These are phyloP conservation scores for Penicillium sp. DNA, from an alignment of 2,329 filamentous ascomycete genomes.

Conservation along the genomic window DNA sequence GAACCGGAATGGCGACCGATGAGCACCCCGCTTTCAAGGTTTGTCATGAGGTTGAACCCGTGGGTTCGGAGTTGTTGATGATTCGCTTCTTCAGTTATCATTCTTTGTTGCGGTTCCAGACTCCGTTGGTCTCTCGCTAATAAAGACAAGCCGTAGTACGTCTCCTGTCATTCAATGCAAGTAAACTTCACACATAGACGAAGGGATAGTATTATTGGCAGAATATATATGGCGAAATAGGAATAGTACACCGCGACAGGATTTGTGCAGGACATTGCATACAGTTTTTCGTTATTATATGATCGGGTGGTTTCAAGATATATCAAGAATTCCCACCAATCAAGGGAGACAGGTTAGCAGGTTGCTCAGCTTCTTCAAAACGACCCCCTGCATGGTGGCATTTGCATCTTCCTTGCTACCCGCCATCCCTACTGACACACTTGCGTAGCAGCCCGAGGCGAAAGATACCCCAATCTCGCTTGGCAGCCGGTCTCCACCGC, in stretches of 20 bases:
- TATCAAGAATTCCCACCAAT: conserved; percentile 11
- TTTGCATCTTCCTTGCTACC: conserved; percentile 64
- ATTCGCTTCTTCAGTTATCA: conserved; percentile 5
- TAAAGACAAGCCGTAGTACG: too few relatives aligned
- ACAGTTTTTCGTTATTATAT: too few relatives aligned
- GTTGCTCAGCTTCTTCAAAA: conserved; percentile 55
- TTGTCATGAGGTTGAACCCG: conserved; percentile 3
- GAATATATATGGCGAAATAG: background rate
- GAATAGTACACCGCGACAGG: background rate
- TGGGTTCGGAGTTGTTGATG: conserved; percentile 6
- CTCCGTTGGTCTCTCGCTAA: too few relatives aligned
- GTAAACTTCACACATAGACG: too few relatives aligned
- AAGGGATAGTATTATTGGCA: too few relatives aligned
- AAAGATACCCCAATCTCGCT: conserved; percentile 61
- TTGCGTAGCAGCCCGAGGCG: conserved; percentile 61
- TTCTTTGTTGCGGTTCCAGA: background rate
- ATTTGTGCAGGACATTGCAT: too few relatives aligned
- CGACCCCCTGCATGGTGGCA: conserved; percentile 55
- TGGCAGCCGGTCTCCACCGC: conserved; percentile 60
- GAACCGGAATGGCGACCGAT: conserved; percentile 10
- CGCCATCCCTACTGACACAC: conserved; percentile 66
- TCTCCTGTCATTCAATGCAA: background rate
- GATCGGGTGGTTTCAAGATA: background rate
- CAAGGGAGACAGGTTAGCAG: conserved; percentile 55
- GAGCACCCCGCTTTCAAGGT: conserved; percentile 2